These are phyloP conservation scores for Skeletonema menzelii DNA, from an alignment of 108 stramenopile species.

Conservation along the genomic window DNA sequence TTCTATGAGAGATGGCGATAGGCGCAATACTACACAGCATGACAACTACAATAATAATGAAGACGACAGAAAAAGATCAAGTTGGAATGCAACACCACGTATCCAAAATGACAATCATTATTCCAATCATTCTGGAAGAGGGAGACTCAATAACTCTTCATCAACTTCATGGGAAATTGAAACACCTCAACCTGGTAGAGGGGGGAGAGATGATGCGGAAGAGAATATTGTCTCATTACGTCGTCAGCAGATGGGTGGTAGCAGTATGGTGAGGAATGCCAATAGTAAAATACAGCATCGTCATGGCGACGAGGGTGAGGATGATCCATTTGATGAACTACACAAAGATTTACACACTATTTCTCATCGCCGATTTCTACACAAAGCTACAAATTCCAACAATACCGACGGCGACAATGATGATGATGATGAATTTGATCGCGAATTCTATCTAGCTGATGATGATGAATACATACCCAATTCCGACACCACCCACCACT, in stretches of 20 bases:
- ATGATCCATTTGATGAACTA: constrained; percentile 29
- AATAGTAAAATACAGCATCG: neutral
- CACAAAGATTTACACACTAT: constrained; percentile 17
- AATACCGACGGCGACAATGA: neutral
- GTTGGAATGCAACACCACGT: neutral
- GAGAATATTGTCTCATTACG: constrained; percentile 13
- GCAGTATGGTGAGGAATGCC: neutral
- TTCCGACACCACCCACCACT: constrained; percentile 25
- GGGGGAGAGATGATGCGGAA: constrained; percentile 20
- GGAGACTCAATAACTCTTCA: neutral
- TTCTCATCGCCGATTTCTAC: too few species aligned
- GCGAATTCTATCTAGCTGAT: constrained; percentile 89
- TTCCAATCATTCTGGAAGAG: neutral
- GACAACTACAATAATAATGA: constrained; percentile 5
- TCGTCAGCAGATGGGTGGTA: neutral
- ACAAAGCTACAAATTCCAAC: neutral
- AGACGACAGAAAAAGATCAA: neutral
- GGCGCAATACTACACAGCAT: neutral
- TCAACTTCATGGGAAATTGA: constrained; percentile 30
- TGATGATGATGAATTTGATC: constrained; percentile 88
- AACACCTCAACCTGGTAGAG: constrained; percentile 10
- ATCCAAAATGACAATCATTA: neutral
- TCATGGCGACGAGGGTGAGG: constrained; percentile 2
- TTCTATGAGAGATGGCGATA: neutral
- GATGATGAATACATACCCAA: constrained; percentile 71